Base-by-base conservation (phyloP, 2,329 filamentous ascomycete genomes). In the Intubia oerlemansii region DNA sequence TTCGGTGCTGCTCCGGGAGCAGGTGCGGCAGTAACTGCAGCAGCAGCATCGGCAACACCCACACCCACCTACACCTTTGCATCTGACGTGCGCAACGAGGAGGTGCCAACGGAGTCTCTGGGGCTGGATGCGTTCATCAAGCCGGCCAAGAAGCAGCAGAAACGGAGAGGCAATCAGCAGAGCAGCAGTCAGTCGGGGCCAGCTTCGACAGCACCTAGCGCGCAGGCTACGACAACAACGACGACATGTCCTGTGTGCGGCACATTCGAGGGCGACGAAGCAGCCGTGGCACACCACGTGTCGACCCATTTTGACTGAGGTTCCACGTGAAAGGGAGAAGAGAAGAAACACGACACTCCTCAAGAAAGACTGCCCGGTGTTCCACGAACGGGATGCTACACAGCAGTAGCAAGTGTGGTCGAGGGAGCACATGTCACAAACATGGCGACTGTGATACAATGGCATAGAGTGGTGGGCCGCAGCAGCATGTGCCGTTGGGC, bases 211-310 rank as follows among this genome's bases (percentile, higher is more conserved):
- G 14, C 28, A n/a, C 24, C 32, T 6, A 27, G 11, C 24, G 9
- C 14, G 16, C 4, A 16, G n/a, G n/a, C 28, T 5, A 14, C 25
- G 10, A 17, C 16, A 27, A 25, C 32, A 7, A 18, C 26, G 7
- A 35, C 46, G 5, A 56, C 47, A 5, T 80, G 74, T 43, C 74
- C 74, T 0, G 65, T 80, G 2, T 80, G 74, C 42, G 57, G 56
- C 4, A 48, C 42, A 0, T 80, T 79, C 44, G 59, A 72, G 38
- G 74, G 74, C 2, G 73, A 80, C 38, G 72, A 73, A 39, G 51
- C 53, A 1, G 74, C 73, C 7, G 69, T 80, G 8, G 63, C 64
- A 8, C 59, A 72, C 45, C 74, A 80, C 40, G 68, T 79, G 33
- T 62, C 65, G 16, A 44, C 41, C 4, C 67, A 73, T 42, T 69